A percentile compares a stretch with the other conserved stretches of the same genome.
Evolutionary conservation across 352 stramenopile genomes (phyloP).

Genomic region (Hyaloperonospora arabidopsidis): DNA sequence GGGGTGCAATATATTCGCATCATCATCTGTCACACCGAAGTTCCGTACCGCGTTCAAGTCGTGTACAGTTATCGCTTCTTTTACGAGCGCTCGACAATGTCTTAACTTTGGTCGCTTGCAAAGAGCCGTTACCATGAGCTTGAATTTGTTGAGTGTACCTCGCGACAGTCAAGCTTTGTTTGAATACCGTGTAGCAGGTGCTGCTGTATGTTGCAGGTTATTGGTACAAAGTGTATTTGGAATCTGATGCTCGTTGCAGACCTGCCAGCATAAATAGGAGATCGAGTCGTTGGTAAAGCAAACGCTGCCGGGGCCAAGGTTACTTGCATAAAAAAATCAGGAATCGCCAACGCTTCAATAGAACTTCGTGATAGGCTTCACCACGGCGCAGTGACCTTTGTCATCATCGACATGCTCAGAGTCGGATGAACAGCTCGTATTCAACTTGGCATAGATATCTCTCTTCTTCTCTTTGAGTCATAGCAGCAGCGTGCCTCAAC

Average conservation of each 20-base stretch:
- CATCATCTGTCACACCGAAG: no score
- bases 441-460: no score
- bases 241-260: conserved; percentile 66
- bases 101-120: no score
- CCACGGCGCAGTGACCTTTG: no score
- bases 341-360: conserved; percentile 9
- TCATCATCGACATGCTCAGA: no score
- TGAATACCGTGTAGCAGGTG: conserved; percentile 26
- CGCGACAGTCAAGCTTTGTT: conserved; percentile 40
- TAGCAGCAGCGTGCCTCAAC: neutral
- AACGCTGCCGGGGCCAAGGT: conserved; percentile 25
- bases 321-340: conserved; percentile 14
- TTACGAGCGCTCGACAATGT: conserved; percentile 22
- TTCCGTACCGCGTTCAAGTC: no score
- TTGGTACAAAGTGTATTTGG: conserved; percentile 54
- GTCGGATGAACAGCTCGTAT: no score
- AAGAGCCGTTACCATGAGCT: no score
- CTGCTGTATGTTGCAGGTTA: conserved; percentile 45
- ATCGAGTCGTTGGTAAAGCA: conserved; percentile 52
- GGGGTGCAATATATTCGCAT: no score
- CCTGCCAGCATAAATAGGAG: conserved; percentile 56
- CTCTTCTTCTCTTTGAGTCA: no score
- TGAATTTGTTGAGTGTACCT: conserved; percentile 30
- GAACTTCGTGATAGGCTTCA: neutral
- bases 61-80: no score